Percentiles rank a stretch among this genome's conserved stretches.
These are phyloP conservation scores for Boletus patriciae DNA, from an alignment of 768 basidiomycete genomes.

Conservation along the genomic window DNA sequence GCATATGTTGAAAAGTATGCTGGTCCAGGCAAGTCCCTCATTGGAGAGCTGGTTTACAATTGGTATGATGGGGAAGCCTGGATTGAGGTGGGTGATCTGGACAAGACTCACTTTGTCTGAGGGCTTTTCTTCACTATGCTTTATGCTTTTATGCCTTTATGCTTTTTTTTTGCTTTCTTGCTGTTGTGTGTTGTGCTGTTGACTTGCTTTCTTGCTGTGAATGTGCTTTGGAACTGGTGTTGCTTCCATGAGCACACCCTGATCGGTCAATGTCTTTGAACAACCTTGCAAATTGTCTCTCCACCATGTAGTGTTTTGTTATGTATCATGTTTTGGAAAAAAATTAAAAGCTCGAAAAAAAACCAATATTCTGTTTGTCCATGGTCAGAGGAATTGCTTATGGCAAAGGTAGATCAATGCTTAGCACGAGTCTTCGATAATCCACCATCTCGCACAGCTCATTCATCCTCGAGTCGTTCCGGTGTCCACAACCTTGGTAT, in stretches of 20 bases:
- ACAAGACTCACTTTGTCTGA: conserved; percentile 19
- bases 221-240: not conserved
- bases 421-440: not conserved
- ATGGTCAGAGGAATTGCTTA: not conserved
- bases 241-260: not conserved
- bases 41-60: conserved; percentile 38
- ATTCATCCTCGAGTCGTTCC: not conserved
- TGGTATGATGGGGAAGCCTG: conserved; percentile 37
- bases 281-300: too few relatives aligned
- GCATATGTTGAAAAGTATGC: conserved; percentile 60
- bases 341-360: conserved; percentile 6
- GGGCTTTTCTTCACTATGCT: not conserved
- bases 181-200: conserved; percentile 14
- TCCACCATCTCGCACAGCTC: not conserved
- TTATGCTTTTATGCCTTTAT: not conserved
- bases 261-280: too few relatives aligned
- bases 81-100: conserved; percentile 36
- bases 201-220: conserved; percentile 21
- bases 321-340: conserved; percentile 10
- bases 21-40: conserved; percentile 44
- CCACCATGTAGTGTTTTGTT: not conserved
- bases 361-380: conserved; percentile 1
- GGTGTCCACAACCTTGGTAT: not conserved
- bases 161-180: not conserved
- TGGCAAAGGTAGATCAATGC: too few relatives aligned